phyloP scores from a whole-genome alignment of 2,329 filamentous ascomycete genomes.

The Chrysoporthe puriensis region DNA sequence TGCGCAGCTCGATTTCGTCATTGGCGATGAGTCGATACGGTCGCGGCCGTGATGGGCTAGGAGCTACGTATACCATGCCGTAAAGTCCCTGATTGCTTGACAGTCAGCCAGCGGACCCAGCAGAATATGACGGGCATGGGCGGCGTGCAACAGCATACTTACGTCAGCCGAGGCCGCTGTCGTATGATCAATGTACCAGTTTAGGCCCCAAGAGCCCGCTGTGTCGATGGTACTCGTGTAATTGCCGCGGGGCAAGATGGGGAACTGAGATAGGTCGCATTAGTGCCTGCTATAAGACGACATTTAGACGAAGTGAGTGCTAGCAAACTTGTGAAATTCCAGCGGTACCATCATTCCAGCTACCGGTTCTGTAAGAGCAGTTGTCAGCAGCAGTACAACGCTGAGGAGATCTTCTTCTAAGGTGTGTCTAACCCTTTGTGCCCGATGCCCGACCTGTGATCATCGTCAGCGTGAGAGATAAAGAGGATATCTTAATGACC shows the following conservation, averaged over 20 bases:
- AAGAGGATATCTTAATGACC: background rate
- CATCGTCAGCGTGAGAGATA: background rate
- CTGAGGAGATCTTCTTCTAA: background rate
- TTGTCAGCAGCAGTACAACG: background rate
- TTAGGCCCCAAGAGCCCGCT: slow-evolving; percentile 27
- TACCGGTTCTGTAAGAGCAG: slow-evolving; percentile 14
- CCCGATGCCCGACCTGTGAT: slow-evolving; percentile 18
- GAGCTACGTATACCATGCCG: slow-evolving; percentile 30
- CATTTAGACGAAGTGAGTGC: background rate
- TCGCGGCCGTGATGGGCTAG: slow-evolving; percentile 25
- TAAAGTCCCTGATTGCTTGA: slow-evolving; percentile 24
- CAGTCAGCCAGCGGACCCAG: background rate
- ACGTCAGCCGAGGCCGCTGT: slow-evolving; percentile 27
- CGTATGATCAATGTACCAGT: slow-evolving; percentile 30
- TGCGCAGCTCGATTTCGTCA: slow-evolving; percentile 18
- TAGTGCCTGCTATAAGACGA: background rate
- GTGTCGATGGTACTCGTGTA: slow-evolving; percentile 29
- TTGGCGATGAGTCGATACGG: slow-evolving; percentile 29
- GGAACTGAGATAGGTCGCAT: slow-evolving; percentile 20
- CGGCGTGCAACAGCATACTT: background rate
- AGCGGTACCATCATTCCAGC: slow-evolving; percentile 30
- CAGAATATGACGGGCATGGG: background rate
- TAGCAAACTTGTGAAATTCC: slow-evolving; percentile 27
- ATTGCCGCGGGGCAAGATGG: slow-evolving; percentile 27
- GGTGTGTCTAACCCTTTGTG: slow-evolving; percentile 8